Evolutionary conservation across 208 protist species (phyloP), one percentile per base, ranked within the genome.

Genomic region (Acanthamoeba castellanii): DNA sequence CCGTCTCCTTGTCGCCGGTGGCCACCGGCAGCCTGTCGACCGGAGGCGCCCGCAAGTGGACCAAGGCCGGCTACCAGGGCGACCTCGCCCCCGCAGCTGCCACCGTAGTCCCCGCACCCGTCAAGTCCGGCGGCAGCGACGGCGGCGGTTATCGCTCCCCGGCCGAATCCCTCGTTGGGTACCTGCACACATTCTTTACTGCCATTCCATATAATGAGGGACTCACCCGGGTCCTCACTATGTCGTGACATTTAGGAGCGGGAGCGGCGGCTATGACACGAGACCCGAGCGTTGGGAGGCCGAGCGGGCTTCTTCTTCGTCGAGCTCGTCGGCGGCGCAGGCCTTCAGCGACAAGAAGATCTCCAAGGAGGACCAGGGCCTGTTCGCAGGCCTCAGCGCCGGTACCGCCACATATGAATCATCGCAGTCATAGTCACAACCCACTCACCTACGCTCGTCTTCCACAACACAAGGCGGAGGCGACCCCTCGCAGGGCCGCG

Each of bases 11-110:
- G 57, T 64, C 57, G 22, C 57, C 57, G 57, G 18, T 27, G 13
- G 57, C 22, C 57, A 27, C 6, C 57, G 57, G 57, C 4, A 5
- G 20, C 57, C 57, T 64, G n/a, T 37, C 30, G 64, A 37, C 42
- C 4, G 76, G 32, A 3, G 76, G 76, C 45, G 11, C 42, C 2
- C 76, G 76, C 34, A 85, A 85, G 27, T 85, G 76, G 76, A 50
- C 76, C 20, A 50, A 50, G 42, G 76, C 76, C 20, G 76, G 76
- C 22, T 85, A 85, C 50, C 45, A 59, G 76, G 76, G 76, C 50
- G 76, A 85, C 50, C 76, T 59, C 8, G 9, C 42, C 34, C 20
- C 50, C 9, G n/a, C 61, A 7, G 59, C 59, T 66, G 22, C 64
- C n/a, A 2, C n/a, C 13, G 57, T 18, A 27, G 57, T 18, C 57